These are phyloP conservation scores for Pelargonium myrrhifolium DNA, from an alignment of 441 rosid genomes.

Conservation along the genomic window DNA sequence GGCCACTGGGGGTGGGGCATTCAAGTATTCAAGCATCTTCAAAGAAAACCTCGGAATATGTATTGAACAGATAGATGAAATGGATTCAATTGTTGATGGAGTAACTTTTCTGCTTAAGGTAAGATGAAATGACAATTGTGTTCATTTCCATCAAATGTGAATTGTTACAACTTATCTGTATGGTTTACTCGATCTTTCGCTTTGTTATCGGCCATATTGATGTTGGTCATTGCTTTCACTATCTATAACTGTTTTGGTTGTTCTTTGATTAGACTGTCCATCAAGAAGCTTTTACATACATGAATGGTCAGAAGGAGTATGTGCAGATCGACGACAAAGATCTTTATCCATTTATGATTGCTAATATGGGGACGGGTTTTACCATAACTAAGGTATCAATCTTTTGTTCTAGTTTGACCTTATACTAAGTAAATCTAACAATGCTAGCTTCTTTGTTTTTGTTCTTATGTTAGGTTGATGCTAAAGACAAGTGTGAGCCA, in stretches of 20 bases:
- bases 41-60: slow-evolving; percentile 87
- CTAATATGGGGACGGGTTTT: slow-evolving; percentile 95
- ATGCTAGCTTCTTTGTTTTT: slow-evolving; percentile 13
- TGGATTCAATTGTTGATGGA: slow-evolving; percentile 94
- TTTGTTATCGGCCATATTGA: no score
- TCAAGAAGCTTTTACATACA: slow-evolving; percentile 96
- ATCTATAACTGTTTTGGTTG: neutral
- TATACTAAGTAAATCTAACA: slow-evolving; percentile 6
- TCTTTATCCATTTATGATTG: slow-evolving; percentile 91
- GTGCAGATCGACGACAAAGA: slow-evolving; percentile 83
- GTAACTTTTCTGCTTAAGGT: slow-evolving; percentile 98
- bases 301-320: slow-evolving; percentile 88
- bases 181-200: neutral
- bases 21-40: slow-evolving; percentile 78
- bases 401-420: slow-evolving; percentile 7
- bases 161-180: no score
- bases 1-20: slow-evolving; percentile 99
- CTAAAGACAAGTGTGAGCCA: slow-evolving; percentile 88
- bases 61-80: slow-evolving; percentile 97
- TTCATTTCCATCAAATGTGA: no score
- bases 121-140: neutral
- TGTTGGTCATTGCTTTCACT: no score
- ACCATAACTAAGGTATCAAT: slow-evolving; percentile 98
- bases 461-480: slow-evolving; percentile 65
- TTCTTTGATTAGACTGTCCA: slow-evolving; percentile 65